Base-by-base conservation (phyloP, 2,329 filamentous ascomycete genomes). In the Monilinia fructicola region DNA sequence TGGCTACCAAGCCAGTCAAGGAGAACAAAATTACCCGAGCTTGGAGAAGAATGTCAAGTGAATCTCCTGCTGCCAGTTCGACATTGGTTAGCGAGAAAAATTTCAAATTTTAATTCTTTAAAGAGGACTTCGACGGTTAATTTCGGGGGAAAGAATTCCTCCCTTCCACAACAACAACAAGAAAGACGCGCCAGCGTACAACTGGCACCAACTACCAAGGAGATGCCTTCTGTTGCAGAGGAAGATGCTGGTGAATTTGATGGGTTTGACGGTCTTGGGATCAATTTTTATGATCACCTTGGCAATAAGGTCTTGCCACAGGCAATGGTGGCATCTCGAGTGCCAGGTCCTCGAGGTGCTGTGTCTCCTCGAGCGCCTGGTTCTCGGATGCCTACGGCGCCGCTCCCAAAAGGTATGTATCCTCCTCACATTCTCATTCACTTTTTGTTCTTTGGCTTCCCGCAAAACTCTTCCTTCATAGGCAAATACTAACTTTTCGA, bases 281-380 rank as follows among this genome's bases (percentile, higher is more conserved):
- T 70, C 42, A 70, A 66, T 26, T 70, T 70, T 52, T 70, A 70
- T 61, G 65, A 69, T 40, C 62, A 69, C 21, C 12, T 46, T 21
- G 68, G 65, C 4, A 48, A 52, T 54, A 26, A 55, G 26, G 50
- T 55, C 50, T 54, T 23, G 16, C 44, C 40, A 40, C 53, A 44
- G 53, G 31, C 28, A 40, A 64, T 59, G 23, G 21, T 35, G 42
- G 12, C 28, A n/a, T 26, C 44, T 21, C 23, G 42, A 50, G 40
- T 16, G 38, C 56, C 44, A 18, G 18, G 26, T 40, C 38, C 48
- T 46, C 56, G 28, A 18, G 11, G 26, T 28, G 38, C 48, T 46
- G 42, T 21, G 42, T 42, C 58, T 40, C 54, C 53, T 54, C 55
- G 55, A 46, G 55, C 10, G 21, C 55, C 55, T 35, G 58, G 58